Conservation (phyloP, 169 alveolate species). For the Condylostoma magnum region DNA sequence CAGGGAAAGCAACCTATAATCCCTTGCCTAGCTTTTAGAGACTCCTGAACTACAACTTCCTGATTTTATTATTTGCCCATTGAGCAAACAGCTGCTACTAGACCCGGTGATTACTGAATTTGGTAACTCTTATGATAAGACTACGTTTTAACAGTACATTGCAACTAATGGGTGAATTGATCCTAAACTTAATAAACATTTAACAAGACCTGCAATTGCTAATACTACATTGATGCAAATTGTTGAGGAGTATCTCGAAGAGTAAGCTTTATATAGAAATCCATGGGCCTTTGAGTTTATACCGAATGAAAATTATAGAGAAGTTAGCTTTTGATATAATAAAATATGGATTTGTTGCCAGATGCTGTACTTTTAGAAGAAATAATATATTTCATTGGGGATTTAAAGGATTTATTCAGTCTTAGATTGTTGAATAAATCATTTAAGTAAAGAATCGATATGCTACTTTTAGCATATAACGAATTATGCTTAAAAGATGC, state of each 20-base stretch:
- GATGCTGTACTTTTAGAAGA: no score
- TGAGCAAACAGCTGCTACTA: constrained; percentile 38
- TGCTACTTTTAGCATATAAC: no score
- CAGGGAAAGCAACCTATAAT: background rate
- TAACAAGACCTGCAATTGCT: constrained; percentile 31
- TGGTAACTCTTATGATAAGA: constrained; percentile 51
- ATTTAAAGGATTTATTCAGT: no score
- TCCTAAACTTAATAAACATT: constrained; percentile 1
- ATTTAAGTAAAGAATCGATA: no score
- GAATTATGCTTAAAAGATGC: no score
- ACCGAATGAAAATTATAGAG: constrained; percentile 33
- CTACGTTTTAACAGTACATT: constrained; percentile 14
- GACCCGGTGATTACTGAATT: constrained; percentile 41
- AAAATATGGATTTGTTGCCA: no score
- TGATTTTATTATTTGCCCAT: constrained; percentile 35
- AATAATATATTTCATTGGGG: no score
- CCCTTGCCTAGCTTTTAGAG: background rate
- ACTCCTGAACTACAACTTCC: constrained; percentile 26
- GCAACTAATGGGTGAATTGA: constrained; percentile 34
- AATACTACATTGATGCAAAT: constrained; percentile 44
- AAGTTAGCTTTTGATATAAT: background rate
- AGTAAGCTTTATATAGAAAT: constrained; percentile 42
- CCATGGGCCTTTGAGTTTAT: constrained; percentile 55
- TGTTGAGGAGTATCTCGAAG: constrained; percentile 37
- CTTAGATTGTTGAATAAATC: no score